Evolutionary conservation across 2,329 filamentous ascomycete genomes (phyloP).

Genomic region (Ophiostoma australiae): DNA sequence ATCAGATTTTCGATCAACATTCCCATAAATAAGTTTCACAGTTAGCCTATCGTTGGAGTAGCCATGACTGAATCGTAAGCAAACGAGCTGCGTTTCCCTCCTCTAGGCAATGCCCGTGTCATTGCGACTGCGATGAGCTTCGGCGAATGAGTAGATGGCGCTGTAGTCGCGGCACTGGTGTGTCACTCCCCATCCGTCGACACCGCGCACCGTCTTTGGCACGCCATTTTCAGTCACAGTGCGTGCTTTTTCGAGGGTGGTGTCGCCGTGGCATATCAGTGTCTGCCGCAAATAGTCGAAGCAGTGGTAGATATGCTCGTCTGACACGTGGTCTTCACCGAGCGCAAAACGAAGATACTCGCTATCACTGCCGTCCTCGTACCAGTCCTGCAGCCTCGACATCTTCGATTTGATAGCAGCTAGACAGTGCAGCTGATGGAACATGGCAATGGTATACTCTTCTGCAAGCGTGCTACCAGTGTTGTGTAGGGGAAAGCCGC

Average conservation of each 20-base stretch:
- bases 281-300: neutral
- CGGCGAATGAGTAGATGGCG: neutral
- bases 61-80: neutral
- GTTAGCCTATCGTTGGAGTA: neutral
- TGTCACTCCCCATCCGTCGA: neutral
- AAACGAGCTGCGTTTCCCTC: neutral
- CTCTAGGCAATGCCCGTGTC: neutral
- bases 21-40: neutral
- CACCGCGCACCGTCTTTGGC: neutral
- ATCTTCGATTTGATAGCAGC: neutral
- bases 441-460: no score
- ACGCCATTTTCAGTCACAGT: neutral
- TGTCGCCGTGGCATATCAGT: neutral
- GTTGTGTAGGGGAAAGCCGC: no score
- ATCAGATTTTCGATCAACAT: neutral
- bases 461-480: no score
- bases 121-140: neutral
- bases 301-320: constrained; percentile 4
- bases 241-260: neutral
- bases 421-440: neutral
- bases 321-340: neutral
- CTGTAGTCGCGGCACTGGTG: neutral
- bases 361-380: neutral
- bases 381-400: neutral
- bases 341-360: neutral